Conservation (phyloP, 495 filamentous ascomycete genomes). For the Glonium stellatum region DNA sequence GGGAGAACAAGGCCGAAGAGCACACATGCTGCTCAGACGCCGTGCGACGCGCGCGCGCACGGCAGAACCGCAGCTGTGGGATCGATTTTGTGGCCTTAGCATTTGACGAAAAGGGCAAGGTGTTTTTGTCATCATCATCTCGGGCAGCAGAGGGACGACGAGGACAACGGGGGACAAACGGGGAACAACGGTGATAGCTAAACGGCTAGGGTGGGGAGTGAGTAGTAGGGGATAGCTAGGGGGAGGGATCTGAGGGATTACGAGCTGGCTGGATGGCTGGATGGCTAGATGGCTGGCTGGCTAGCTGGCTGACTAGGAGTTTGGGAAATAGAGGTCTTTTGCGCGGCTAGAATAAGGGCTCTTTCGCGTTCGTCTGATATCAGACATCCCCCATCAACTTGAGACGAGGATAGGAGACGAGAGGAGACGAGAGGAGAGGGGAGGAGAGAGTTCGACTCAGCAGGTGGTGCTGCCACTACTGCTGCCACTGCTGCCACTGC, state of each 20-base stretch:
- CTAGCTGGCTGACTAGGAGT: too few relatives aligned
- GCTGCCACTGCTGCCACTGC: too few relatives aligned
- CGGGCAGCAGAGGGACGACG: neutral
- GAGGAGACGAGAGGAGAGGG: too few relatives aligned
- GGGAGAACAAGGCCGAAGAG: conserved; percentile 13
- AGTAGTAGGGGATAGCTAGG: too few relatives aligned
- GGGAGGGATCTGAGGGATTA: too few relatives aligned
- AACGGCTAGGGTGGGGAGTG: neutral
- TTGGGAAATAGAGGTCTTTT: neutral
- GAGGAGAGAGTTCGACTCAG: neutral
- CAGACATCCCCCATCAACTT: neutral
- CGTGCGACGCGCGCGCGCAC: conserved; percentile 16
- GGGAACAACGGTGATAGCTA: neutral
- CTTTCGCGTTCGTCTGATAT: neutral
- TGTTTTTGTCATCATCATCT: neutral
- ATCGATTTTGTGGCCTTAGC: conserved; percentile 1
- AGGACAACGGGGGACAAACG: too few relatives aligned
- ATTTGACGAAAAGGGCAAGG: neutral
- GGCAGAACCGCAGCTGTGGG: conserved; percentile 16
- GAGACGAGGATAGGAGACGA: too few relatives aligned
- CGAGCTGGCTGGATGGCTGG: too few relatives aligned
- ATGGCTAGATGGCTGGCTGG: too few relatives aligned
- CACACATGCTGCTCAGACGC: conserved; percentile 13
- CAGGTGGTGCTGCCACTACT: too few relatives aligned
- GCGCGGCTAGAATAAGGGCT: neutral